These are phyloP conservation scores for Globisporangium orthogonon DNA, from an alignment of 352 stramenopile species.

Conservation along the genomic window DNA sequence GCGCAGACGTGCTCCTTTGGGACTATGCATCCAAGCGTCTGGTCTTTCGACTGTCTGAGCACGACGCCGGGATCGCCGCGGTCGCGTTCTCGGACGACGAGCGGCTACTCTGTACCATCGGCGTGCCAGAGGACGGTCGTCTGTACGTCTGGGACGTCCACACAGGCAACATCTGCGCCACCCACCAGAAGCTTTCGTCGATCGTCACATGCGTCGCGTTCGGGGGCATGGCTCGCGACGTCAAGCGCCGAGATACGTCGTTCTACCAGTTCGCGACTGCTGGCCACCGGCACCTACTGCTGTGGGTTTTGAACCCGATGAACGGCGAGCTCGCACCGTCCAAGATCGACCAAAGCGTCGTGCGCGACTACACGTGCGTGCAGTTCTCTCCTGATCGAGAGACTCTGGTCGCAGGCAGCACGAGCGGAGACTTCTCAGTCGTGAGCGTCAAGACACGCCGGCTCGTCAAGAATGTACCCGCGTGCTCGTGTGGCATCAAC, in stretches of 20 bases:
- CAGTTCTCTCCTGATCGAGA: constrained; percentile 78
- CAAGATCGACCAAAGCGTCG: constrained; percentile 71
- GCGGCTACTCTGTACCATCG: constrained; percentile 77
- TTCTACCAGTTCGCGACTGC: constrained; percentile 88
- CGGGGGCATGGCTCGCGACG: constrained; percentile 81
- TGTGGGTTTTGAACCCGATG: constrained; percentile 88
- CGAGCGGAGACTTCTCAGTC: constrained; percentile 84
- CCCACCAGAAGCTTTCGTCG: constrained; percentile 60
- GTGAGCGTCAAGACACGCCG: constrained; percentile 70
- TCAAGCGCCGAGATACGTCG: constrained; percentile 87
- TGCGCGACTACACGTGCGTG: constrained; percentile 82
- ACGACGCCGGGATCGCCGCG: constrained; percentile 85
- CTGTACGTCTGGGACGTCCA: constrained; percentile 89
- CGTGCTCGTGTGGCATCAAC: constrained; percentile 77
- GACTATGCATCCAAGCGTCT: constrained; percentile 65
- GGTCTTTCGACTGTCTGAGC: constrained; percentile 84
- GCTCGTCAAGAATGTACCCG: constrained; percentile 61
- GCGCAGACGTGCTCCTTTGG: constrained; percentile 89
- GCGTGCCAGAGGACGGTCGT: constrained; percentile 67
- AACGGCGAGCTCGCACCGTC: constrained; percentile 61
- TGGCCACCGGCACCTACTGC: constrained; percentile 57
- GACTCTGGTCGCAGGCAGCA: constrained; percentile 78
- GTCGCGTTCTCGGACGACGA: constrained; percentile 91
- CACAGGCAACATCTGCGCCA: constrained; percentile 86
- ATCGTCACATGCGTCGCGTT: constrained; percentile 65